Evolutionary conservation across 176 grass and related monocot species (phyloP).

Genomic region (Ensete ventricosum): DNA sequence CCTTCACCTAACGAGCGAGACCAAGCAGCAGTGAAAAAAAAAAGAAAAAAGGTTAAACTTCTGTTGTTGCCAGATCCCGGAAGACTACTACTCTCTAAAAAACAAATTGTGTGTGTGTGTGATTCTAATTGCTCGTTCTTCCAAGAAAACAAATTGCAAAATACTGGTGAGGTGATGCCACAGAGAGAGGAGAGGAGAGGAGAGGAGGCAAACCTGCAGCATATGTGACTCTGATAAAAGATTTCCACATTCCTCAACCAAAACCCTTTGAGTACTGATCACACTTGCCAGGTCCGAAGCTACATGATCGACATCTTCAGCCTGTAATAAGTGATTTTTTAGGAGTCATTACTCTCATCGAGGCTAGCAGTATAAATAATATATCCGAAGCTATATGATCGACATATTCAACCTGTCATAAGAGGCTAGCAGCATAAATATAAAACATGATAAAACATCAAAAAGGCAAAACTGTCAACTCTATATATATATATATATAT

Average conservation of each 20-base stretch:
- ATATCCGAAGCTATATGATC: no score
- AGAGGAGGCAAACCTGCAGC: slow-evolving; percentile 46
- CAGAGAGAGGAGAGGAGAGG: no score
- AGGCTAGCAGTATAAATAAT: no score
- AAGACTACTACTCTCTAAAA: no score
- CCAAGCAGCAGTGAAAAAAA: not conserved
- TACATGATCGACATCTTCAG: slow-evolving; percentile 37
- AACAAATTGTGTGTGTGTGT: no score
- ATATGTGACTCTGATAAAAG: slow-evolving; percentile 48
- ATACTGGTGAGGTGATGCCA: no score
- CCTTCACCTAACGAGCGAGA: slow-evolving; percentile 48
- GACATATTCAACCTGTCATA: not conserved
- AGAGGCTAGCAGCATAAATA: not conserved
- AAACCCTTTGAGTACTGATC: slow-evolving; percentile 33
- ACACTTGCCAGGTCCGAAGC: slow-evolving; percentile 42
- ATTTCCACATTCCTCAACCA: slow-evolving; percentile 68
- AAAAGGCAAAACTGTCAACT: not conserved
- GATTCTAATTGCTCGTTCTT: no score
- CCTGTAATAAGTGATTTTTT: slow-evolving; percentile 21
- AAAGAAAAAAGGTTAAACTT: not conserved
- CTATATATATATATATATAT: no score
- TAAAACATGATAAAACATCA: not conserved
- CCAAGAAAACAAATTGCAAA: no score
- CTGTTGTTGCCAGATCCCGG: no score
- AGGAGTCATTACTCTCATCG: no score